Evolutionary conservation across 495 filamentous ascomycete species (phyloP).

Genomic region (Penicillium egyptiacum): DNA sequence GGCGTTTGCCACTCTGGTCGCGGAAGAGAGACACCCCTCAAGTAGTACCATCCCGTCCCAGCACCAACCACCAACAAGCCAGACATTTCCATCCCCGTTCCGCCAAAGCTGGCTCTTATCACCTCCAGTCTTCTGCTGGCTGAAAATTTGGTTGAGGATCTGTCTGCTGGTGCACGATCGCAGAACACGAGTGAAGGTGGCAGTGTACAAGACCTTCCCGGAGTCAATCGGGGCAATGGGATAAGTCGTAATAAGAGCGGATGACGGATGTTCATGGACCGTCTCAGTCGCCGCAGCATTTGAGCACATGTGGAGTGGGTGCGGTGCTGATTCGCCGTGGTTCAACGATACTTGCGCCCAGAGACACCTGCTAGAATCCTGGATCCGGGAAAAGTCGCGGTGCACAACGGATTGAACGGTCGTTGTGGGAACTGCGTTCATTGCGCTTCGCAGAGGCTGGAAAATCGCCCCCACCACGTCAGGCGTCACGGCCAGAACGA

Average conservation of each 20-base stretch:
- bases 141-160: slow-evolving; percentile 39
- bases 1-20: slow-evolving; percentile 48
- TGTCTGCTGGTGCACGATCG: slow-evolving; percentile 33
- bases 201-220: slow-evolving; percentile 30
- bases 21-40: slow-evolving; percentile 58
- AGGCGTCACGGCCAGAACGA: slow-evolving; percentile 50
- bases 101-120: slow-evolving; percentile 35
- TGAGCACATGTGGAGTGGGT: slow-evolving; percentile 30
- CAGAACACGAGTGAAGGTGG: slow-evolving; percentile 34
- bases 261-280: slow-evolving; percentile 36
- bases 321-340: slow-evolving; percentile 6
- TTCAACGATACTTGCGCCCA: slow-evolving; percentile 2
- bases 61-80: slow-evolving; percentile 58
- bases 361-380: slow-evolving; percentile 8
- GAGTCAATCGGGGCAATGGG: slow-evolving; percentile 34
- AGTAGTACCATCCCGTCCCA: slow-evolving; percentile 66
- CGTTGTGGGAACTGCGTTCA: slow-evolving; percentile 44
- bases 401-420: slow-evolving; percentile 47
- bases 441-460: slow-evolving; percentile 32
- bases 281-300: slow-evolving; percentile 34
- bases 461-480: slow-evolving; percentile 45
- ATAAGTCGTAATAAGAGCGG: slow-evolving; percentile 35
- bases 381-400: slow-evolving; percentile 32
- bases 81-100: slow-evolving; percentile 53
- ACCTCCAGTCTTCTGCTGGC: slow-evolving; percentile 1